Evolutionary conservation across 352 stramenopile genomes (phyloP).

Genomic region (Phytophthora gonapodyides): DNA sequence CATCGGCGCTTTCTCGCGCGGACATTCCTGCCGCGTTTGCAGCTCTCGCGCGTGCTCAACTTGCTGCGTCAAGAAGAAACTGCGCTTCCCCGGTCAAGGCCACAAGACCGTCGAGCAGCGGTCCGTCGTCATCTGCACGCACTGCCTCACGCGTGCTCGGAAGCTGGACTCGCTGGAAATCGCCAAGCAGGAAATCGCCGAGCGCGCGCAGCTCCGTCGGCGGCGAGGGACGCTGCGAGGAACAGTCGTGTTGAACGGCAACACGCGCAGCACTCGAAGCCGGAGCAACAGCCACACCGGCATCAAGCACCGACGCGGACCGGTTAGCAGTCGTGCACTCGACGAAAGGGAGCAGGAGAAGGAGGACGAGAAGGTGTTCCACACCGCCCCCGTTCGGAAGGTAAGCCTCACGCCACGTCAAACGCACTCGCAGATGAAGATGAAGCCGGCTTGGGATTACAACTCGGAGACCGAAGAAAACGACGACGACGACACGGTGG

Average conservation of each 20-base stretch:
- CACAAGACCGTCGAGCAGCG: slow-evolving; percentile 41
- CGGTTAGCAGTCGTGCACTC: not conserved
- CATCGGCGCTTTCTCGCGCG: slow-evolving; percentile 36
- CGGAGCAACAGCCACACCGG: slow-evolving; percentile 23
- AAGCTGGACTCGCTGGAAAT: slow-evolving; percentile 41
- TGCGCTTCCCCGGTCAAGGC: slow-evolving; percentile 36
- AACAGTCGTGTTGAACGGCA: not conserved
- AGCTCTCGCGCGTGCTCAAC: slow-evolving; percentile 35
- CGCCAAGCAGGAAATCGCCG: slow-evolving; percentile 32
- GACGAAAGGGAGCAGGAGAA: slow-evolving; percentile 13
- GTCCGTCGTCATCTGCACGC: slow-evolving; percentile 36
- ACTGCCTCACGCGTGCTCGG: slow-evolving; percentile 38
- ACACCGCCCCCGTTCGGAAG: slow-evolving; percentile 12
- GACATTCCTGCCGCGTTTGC: slow-evolving; percentile 39
- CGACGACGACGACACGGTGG: slow-evolving; percentile 12
- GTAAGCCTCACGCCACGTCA: slow-evolving; percentile 9
- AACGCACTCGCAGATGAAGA: slow-evolving; percentile 20
- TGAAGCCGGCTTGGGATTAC: slow-evolving; percentile 25
- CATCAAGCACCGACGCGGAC: slow-evolving; percentile 15
- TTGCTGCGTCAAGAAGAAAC: slow-evolving; percentile 46
- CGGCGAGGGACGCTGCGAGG: slow-evolving; percentile 14
- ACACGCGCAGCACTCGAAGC: slow-evolving; percentile 2
- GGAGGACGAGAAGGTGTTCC: slow-evolving; percentile 19
- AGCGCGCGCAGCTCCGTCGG: slow-evolving; percentile 16
- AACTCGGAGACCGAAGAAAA: slow-evolving; percentile 29